Percentiles rank a stretch among this genome's conserved stretches.
phyloP scores from a whole-genome alignment of 1,284 basidiomycete genomes.

The Porogramme epimiltina region DNA sequence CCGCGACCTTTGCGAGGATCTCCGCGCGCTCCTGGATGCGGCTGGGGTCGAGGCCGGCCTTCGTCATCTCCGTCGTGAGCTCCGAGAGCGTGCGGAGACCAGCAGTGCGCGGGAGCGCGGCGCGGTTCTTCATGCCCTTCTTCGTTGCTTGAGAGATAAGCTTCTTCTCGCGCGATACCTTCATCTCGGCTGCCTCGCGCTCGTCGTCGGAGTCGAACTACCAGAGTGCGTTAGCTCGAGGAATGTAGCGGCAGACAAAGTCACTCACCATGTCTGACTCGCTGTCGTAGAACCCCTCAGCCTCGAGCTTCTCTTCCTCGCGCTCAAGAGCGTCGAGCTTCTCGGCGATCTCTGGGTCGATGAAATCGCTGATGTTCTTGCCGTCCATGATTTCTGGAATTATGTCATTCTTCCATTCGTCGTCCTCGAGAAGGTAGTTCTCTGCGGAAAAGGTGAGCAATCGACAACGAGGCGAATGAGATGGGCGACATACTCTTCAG shows the following conservation, averaged over 20 bases:
- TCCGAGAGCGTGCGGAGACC: constrained; percentile 87
- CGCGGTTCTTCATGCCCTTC: constrained; percentile 86
- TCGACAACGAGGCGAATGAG: constrained; percentile 2
- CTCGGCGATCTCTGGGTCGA: constrained; percentile 98
- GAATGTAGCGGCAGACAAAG: neutral
- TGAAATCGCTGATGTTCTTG: constrained; percentile 99
- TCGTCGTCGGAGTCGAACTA: constrained; percentile 94
- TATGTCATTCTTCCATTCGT: constrained; percentile 95
- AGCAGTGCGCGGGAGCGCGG: constrained; percentile 85
- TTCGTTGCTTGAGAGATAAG: constrained; percentile 79
- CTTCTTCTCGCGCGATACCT: constrained; percentile 73
- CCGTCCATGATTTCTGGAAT: constrained; percentile 98
- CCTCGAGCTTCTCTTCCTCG: constrained; percentile 93
- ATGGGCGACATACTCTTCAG: constrained; percentile 67
- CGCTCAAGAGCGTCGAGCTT: constrained; percentile 97
- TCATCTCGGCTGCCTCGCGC: constrained; percentile 72
- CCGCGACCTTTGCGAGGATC: constrained; percentile 79
- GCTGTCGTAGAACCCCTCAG: constrained; percentile 93
- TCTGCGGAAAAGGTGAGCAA: constrained; percentile 48
- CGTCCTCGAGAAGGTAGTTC: constrained; percentile 88
- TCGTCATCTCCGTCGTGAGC: constrained; percentile 80
- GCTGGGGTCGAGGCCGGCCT: constrained; percentile 88
- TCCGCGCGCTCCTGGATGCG: constrained; percentile 87
- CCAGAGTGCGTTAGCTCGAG: neutral
- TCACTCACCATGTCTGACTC: constrained; percentile 79